These are phyloP conservation scores for Trametes cubensis DNA, from an alignment of 768 basidiomycete species.

Conservation along the genomic window DNA sequence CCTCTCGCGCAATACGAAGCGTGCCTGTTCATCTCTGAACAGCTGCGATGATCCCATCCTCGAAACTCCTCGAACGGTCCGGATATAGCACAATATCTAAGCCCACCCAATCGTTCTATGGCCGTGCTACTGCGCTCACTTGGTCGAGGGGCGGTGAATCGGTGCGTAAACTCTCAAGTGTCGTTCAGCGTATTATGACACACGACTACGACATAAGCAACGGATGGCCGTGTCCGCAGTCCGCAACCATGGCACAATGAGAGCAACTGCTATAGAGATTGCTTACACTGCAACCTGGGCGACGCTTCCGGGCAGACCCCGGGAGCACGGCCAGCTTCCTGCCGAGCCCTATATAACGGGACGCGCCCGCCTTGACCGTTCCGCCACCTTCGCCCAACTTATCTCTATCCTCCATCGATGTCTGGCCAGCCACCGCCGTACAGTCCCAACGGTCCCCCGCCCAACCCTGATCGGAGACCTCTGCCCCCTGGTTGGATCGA, in stretches of 20 bases:
- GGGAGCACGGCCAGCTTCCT: slow-evolving; percentile 18
- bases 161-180: not conserved
- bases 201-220: slow-evolving; percentile 12
- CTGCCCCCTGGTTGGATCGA: slow-evolving; percentile 71
- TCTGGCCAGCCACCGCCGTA: slow-evolving; percentile 48
- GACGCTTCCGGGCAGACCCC: slow-evolving; percentile 9
- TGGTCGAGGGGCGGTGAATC: not conserved
- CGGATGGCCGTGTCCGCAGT: slow-evolving; percentile 4
- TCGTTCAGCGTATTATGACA: slow-evolving; percentile 2
- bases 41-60: not conserved
- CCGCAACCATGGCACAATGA: not conserved
- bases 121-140: not conserved
- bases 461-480: slow-evolving; percentile 50
- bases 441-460: slow-evolving; percentile 25
- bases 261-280: slow-evolving; percentile 3
- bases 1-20: too few relatives aligned
- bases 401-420: slow-evolving; percentile 37
- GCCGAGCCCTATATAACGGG: slow-evolving; percentile 21
- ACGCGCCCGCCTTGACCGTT: slow-evolving; percentile 14
- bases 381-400: slow-evolving; percentile 12
- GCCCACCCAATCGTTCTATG: not conserved
- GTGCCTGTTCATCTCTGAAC: too few relatives aligned
- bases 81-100: not conserved
- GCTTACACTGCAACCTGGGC: slow-evolving; percentile 9
- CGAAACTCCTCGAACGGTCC: slow-evolving; percentile 4